phyloP scores from a whole-genome alignment of 2,329 filamentous ascomycete genomes.

The Ophiognomonia clavigignenti-juglandacearum region DNA sequence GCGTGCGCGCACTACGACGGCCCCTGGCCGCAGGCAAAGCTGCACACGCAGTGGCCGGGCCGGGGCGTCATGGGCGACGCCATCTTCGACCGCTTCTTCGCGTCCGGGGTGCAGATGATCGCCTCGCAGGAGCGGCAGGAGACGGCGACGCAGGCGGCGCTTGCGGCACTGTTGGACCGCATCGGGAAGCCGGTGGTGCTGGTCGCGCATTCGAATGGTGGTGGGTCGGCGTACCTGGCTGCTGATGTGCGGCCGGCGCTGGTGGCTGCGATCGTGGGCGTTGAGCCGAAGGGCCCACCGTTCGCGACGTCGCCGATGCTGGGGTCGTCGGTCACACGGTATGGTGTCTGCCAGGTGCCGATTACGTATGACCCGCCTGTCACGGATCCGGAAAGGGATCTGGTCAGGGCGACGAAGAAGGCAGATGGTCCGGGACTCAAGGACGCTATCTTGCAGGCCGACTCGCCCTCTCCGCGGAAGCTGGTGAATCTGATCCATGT shows the following conservation, averaged over 20 bases:
- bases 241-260: conserved; percentile 43
- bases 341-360: neutral
- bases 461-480: conserved; percentile 27
- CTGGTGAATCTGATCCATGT: conserved; percentile 30
- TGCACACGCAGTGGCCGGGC: conserved; percentile 36
- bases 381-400: conserved; percentile 27
- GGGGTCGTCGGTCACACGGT: neutral
- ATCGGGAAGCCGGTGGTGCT: conserved; percentile 28
- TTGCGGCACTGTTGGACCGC: conserved; percentile 12
- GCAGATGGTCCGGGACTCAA: conserved; percentile 18
- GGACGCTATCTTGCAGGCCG: conserved; percentile 31
- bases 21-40: conserved; percentile 21
- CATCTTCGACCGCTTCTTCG: conserved; percentile 44
- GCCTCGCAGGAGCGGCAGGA: conserved; percentile 27
- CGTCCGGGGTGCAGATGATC: conserved; percentile 33
- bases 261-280: conserved; percentile 41
- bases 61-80: conserved; percentile 36
- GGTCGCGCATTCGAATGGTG: conserved; percentile 46
- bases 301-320: conserved; percentile 23
- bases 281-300: conserved; percentile 51
- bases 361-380: conserved; percentile 29
- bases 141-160: conserved; percentile 13
- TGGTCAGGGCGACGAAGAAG: conserved; percentile 26
- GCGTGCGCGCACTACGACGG: neutral
- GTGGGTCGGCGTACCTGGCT: conserved; percentile 39